Percentiles rank a stretch among this genome's conserved stretches.
Evolutionary conservation across 2,329 filamentous ascomycete genomes (phyloP).

Genomic region (Ilyonectria robusta): DNA sequence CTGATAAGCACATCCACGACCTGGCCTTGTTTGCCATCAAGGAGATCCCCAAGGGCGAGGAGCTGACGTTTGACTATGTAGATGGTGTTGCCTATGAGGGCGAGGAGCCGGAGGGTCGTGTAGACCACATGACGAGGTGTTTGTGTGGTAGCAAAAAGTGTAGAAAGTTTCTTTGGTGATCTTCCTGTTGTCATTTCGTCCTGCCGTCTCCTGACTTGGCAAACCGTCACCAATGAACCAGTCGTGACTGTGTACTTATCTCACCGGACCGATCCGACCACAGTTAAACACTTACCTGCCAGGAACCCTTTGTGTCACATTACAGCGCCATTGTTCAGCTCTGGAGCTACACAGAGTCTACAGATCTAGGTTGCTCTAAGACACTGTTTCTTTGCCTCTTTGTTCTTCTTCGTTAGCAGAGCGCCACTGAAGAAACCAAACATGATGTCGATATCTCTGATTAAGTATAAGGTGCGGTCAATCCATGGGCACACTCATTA

Average conservation of each 20-base stretch:
- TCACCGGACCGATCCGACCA: not conserved
- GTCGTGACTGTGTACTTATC: not conserved
- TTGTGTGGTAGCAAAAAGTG: constrained; percentile 77
- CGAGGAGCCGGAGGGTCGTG: constrained; percentile 56
- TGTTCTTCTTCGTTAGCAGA: not conserved
- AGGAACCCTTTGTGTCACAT: not conserved
- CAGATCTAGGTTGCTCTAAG: not conserved
- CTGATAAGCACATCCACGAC: constrained; percentile 81
- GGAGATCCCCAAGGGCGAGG: constrained; percentile 75
- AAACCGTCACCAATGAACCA: not conserved
- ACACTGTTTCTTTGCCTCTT: not conserved
- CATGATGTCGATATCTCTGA: not conserved
- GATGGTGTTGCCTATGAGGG: constrained; percentile 72
- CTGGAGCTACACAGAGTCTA: not conserved
- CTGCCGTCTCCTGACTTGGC: not conserved
- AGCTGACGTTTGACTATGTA: constrained; percentile 86
- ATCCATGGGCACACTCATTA: too few species aligned
- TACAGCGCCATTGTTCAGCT: not conserved
- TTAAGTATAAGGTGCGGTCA: not conserved
- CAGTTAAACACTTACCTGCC: not conserved
- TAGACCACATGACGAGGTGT: constrained; percentile 69
- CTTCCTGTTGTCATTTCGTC: not conserved
- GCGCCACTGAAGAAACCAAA: not conserved
- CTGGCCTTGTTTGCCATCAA: constrained; percentile 81
- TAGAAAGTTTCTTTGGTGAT: constrained; percentile 77